Evolutionary conservation across 257 asterid species (phyloP).

Genomic region (Oldenlandia corymbosa): DNA sequence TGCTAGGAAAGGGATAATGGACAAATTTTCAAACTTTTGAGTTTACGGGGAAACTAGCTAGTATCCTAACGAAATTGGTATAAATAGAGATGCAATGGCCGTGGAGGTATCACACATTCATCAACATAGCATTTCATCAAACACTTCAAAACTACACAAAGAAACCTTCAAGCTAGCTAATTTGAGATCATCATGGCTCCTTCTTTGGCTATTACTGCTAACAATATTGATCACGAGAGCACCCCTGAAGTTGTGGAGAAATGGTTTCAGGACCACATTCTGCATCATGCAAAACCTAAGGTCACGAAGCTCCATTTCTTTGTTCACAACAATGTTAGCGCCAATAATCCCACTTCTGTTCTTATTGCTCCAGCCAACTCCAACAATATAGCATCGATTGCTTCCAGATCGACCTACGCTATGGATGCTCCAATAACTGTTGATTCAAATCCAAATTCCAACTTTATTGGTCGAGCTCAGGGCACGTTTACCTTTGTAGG

Average conservation of each 20-base stretch:
- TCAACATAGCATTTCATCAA: too few species aligned
- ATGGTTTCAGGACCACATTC: neutral
- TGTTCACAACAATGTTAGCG: conserved; percentile 1
- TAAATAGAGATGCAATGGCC: too few species aligned
- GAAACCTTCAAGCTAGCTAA: too few species aligned
- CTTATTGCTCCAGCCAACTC: neutral
- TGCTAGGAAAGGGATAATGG: too few species aligned
- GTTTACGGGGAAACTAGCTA: too few species aligned
- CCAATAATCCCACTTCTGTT: neutral
- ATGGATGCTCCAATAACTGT: neutral
- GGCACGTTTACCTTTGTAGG: too few species aligned
- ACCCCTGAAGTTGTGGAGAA: neutral
- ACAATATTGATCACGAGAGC: neutral
- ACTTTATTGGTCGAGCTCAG: neutral
- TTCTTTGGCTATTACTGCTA: too few species aligned
- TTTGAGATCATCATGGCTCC: too few species aligned
- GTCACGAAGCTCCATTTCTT: conserved; percentile 1
- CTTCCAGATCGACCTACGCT: neutral
- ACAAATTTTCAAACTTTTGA: too few species aligned
- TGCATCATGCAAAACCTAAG: neutral
- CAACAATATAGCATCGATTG: neutral
- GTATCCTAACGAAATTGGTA: too few species aligned
- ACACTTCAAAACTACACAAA: too few species aligned
- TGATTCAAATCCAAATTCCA: neutral
- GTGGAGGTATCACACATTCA: too few species aligned